A percentile compares a stretch with the other conserved stretches of the same genome.
phyloP scores from a whole-genome alignment of 2,329 filamentous ascomycete species.

The Claviceps sp. region DNA sequence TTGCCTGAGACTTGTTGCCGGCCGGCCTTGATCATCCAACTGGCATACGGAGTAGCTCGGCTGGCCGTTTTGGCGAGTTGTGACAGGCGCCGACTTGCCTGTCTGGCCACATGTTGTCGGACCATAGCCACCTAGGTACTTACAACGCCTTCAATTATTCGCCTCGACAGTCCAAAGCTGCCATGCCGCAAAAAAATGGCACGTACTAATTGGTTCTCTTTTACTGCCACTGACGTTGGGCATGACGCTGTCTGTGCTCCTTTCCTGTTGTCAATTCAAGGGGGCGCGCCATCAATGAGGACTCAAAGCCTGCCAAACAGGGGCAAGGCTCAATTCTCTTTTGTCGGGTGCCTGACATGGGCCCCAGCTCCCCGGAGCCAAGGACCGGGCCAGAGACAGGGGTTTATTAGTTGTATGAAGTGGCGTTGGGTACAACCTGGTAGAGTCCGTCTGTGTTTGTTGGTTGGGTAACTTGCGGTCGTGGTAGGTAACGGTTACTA shows the following conservation, averaged over 20 bases:
- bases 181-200: neutral
- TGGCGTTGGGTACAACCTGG: neutral
- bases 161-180: neutral
- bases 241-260: neutral
- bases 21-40: neutral
- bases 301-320: constrained; percentile 3
- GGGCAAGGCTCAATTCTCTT: constrained; percentile 1
- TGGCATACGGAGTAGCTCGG: neutral
- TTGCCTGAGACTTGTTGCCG: neutral
- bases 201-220: neutral
- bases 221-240: neutral
- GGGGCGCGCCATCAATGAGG: neutral
- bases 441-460: neutral
- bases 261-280: neutral
- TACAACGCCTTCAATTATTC: neutral
- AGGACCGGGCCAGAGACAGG: constrained; percentile 5
- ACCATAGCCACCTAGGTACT: neutral
- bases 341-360: constrained; percentile 7
- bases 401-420: neutral
- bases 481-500: too few relatives aligned
- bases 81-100: neutral
- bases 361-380: constrained; percentile 7
- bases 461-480: neutral
- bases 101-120: neutral
- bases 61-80: neutral